Evolutionary conservation across 2,329 filamentous ascomycete genomes (phyloP).

Genomic region (Cercospora sp.): DNA sequence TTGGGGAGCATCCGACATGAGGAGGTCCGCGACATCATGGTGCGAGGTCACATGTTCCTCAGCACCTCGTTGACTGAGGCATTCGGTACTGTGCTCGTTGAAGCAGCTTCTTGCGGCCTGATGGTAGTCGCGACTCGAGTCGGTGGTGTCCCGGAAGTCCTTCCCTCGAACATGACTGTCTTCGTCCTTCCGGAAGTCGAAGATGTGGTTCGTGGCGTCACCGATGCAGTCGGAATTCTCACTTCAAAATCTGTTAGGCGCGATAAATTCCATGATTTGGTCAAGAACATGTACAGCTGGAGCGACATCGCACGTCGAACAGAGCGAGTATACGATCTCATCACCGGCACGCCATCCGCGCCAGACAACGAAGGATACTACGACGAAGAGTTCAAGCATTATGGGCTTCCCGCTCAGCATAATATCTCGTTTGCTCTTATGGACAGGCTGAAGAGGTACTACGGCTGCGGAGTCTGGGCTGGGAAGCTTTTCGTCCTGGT

Average conservation of each 20-base stretch:
- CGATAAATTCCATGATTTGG: conserved; percentile 93
- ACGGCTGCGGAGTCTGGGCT: conserved; percentile 97
- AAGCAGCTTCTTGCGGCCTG: conserved; percentile 90
- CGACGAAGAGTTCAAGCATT: conserved; percentile 65
- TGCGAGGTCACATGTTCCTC: conserved; percentile 92
- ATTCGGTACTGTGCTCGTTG: conserved; percentile 96
- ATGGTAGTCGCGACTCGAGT: conserved; percentile 97
- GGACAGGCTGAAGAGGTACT: conserved; percentile 92
- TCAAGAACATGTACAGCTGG: conserved; percentile 99
- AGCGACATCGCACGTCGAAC: conserved; percentile 91
- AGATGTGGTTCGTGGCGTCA: conserved; percentile 85
- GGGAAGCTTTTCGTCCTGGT: conserved; percentile 96
- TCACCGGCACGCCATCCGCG: conserved; percentile 73
- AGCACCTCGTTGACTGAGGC: conserved; percentile 94
- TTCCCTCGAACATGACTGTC: conserved; percentile 94
- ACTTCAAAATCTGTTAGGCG: conserved; percentile 74
- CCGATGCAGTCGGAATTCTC: conserved; percentile 81
- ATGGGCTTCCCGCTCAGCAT: conserved; percentile 49
- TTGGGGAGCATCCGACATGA: conserved; percentile 91
- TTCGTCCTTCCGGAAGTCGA: conserved; percentile 97
- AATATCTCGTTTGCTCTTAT: conserved; percentile 84
- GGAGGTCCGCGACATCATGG: conserved; percentile 96
- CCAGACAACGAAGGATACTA: conserved; percentile 77
- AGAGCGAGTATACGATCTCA: conserved; percentile 91
- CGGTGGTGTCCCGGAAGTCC: conserved; percentile 92